phyloP scores from a whole-genome alignment of 352 stramenopile species.

The Globisporangium nunn region DNA sequence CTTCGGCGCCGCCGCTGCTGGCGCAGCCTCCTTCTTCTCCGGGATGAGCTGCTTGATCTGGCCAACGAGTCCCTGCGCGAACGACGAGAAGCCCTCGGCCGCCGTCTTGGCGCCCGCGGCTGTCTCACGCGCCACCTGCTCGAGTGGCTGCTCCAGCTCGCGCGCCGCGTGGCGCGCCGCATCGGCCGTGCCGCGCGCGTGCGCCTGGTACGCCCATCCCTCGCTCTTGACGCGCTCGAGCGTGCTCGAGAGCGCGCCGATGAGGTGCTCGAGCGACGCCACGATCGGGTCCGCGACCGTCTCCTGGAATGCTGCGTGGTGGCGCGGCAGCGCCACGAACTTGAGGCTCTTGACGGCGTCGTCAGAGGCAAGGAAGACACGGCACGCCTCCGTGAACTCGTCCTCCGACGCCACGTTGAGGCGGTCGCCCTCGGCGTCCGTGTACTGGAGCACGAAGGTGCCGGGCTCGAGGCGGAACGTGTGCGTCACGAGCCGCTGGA shows the following conservation, averaged over 20 bases:
- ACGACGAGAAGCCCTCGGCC: constrained; percentile 50
- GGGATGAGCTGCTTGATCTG: constrained; percentile 59
- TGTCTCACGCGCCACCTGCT: constrained; percentile 30
- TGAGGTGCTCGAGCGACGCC: constrained; percentile 47
- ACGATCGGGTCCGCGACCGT: constrained; percentile 51
- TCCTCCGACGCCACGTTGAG: constrained; percentile 60
- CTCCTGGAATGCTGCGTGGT: constrained; percentile 35
- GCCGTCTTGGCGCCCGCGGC: constrained; percentile 31
- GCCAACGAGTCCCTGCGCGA: constrained; percentile 54
- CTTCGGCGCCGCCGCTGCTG: constrained; percentile 2
- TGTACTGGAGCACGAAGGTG: constrained; percentile 68
- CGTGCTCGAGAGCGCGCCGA: constrained; percentile 36
- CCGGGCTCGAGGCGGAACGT: constrained; percentile 45
- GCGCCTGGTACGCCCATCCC: constrained; percentile 8
- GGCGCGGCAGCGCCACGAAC: constrained; percentile 45
- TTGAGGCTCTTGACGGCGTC: constrained; percentile 53
- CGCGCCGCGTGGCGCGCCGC: constrained; percentile 34
- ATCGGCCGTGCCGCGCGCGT: constrained; percentile 15
- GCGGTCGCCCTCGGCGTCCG: constrained; percentile 49
- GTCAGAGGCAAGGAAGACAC: constrained; percentile 33
- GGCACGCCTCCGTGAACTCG: constrained; percentile 53
- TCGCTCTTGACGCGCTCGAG: constrained; percentile 55
- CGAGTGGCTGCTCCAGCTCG: constrained; percentile 27
- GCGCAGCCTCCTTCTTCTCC: constrained; percentile 31
- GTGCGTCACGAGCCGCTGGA: constrained; percentile 44